Base-by-base conservation (phyloP, 257 asterid genomes). In the Fraxinus cuspidata region DNA sequence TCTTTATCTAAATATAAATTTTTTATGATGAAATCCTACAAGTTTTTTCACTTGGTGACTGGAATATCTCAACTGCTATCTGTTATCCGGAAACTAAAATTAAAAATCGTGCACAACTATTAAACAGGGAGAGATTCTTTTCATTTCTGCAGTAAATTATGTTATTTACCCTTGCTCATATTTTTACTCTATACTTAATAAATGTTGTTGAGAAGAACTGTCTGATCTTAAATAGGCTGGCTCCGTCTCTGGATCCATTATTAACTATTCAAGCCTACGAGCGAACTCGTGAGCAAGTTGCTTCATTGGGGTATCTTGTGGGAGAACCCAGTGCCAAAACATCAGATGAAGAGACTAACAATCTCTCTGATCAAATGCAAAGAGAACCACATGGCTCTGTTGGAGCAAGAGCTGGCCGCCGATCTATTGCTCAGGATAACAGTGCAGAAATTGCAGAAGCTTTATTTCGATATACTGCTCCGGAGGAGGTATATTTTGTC, bases 401-500 rank as follows among this genome's bases (percentile, higher is more conserved):
- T 81, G 99, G 99, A 80, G 94, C 98, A 25, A 83, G 80, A 83
- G 92, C 86, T 79, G 97, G 97, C 40, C 97, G 90, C 38, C 86
- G 82, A 53, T 98, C 99, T 67, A 93, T 96, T 81, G 99, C 95
- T 53, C 97, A 93, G 92, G 94, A 96, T 78, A 93, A 88, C 81
- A 89, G 92, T 84, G 84, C 85, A 51, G 91, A 93, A 84, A 86
- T 89, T 42, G 91, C 97, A 12, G 97, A 92, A 49, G 97, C 97
- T 28, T 87, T 96, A 78, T 96, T 90, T 83, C 85, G 92, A 68
- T 96, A 96, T 86, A 89, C 98, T 73, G 87, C 98, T 4, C 99
- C 99, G 37, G 98, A 96, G 85, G 98, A 93, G 97, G 99, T 93
- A 84, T 13, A 23, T 81, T 68, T 69, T 68, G 18, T 44, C 32